Evolutionary conservation across 2,329 filamentous ascomycete species (phyloP), one percentile per base, ranked within the genome.

Genomic region (Colletotrichum phormii): DNA sequence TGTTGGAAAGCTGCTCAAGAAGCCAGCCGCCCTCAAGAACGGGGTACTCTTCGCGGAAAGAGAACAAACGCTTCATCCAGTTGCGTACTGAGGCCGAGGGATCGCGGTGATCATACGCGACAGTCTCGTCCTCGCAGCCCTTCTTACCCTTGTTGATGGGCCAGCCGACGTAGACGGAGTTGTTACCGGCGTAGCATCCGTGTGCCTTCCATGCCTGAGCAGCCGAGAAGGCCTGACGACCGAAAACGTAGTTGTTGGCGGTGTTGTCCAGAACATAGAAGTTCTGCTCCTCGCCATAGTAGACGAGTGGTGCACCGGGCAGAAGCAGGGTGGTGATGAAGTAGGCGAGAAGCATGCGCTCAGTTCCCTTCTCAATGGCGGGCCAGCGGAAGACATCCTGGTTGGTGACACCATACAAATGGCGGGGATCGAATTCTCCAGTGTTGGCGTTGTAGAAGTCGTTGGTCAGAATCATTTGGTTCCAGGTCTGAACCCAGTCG

Each of bases 301-400:
- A 83, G 26, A 91, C 80, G 18, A 90, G 79, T 2, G 90, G 89
- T 35, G 91, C 89, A 18, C 90, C 90, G 1, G 90, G 90, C 78
- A 92, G 84, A 59, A 90, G 82, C 63, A 92, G 77, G 0, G 89
- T 90, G 1, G 88, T 89, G 57, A 92, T 84, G 76, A 90, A 91
- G 18, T 88, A 82, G 5, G 85, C 90, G 5, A 92, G 80, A 7
- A 91, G 81, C 77, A 89, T 87, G 57, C 88, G 85, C 76, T 91
- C 84, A 0, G 88, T 87, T 4, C 90, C 90, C 70, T 89, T 85
- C 49, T 83, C 82, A 29, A 92, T 82, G 11, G 88, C 85, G 9
- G 90, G 90, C 90, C 90, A 92, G 46, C 90, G 85, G 76, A 92
- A 89, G 8, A 92, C 89, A 77, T 92, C 90, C 80, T 92, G 90